These are phyloP conservation scores for Syncephalastrum contaminatum DNA, from an alignment of 371 early-diverging fungal genomes.

Conservation along the genomic window DNA sequence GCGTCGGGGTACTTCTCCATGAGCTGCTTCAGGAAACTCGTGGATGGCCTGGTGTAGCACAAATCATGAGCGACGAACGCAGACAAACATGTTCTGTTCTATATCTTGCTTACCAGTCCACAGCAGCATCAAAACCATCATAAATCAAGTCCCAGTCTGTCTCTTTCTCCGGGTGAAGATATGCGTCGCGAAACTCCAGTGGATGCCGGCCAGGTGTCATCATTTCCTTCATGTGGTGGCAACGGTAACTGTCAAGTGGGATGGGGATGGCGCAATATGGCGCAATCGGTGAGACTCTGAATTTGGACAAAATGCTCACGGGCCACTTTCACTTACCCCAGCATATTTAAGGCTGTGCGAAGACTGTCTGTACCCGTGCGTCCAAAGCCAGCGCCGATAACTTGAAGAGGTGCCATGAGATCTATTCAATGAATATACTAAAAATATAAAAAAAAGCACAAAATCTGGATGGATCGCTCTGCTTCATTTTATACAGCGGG, in stretches of 20 bases:
- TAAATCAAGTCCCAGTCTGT: conserved; percentile 34
- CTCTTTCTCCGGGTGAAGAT: conserved; percentile 14
- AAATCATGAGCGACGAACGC: no score
- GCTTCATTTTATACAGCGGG: no score
- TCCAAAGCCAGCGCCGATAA: conserved; percentile 39
- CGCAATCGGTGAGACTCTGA: not conserved
- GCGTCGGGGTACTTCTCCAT: conserved; percentile 33
- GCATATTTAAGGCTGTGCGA: conserved; percentile 25
- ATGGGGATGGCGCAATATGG: not conserved
- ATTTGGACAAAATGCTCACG: not conserved
- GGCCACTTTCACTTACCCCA: conserved; percentile 23
- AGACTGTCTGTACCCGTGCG: conserved; percentile 38
- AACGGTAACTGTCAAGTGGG: conserved; percentile 13
- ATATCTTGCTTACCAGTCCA: conserved; percentile 7
- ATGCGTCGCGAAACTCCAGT: conserved; percentile 23
- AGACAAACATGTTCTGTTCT: no score
- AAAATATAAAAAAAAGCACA: no score
- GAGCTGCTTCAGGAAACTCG: conserved; percentile 13
- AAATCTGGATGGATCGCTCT: no score
- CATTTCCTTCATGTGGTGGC: conserved; percentile 16
- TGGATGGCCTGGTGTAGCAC: conserved; percentile 6
- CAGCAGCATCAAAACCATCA: conserved; percentile 16
- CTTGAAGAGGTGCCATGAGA: conserved; percentile 21
- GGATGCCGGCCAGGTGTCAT: conserved; percentile 6
- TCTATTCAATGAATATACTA: not conserved